Evolutionary conservation across 805 yeast species (phyloP), one percentile per base, ranked within the genome.

Genomic region (Candida endomychidarum): DNA sequence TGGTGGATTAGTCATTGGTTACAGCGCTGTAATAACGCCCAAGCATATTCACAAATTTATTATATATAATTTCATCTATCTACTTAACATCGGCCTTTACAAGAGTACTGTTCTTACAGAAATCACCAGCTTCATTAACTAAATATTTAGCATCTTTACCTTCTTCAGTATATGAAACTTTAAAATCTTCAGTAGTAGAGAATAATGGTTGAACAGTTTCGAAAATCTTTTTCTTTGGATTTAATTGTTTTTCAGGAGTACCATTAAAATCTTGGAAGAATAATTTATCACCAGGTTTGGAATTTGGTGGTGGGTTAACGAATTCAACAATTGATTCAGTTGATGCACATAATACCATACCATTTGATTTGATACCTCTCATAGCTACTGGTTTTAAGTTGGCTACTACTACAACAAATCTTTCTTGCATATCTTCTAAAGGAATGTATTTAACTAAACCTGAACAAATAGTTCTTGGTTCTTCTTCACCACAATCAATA

Each of bases 181-280:
- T 86, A 43, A 81, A 74, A 35, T 71, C 68, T 28, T 80, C 93
- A 50, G 73, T 80, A 21, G 98, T 91, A 42, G 91, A 72, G 75
- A 93, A 90, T 45, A 76, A 74, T 38, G 97, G 98, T 75, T 93
- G 99, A 49, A 86, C 73, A 38, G 90, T 77, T 76, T 93, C 99
- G 95, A 96, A 93, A 47, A 90, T 74, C 78, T 93, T 93, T 85
- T 93, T 93, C 83, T 93, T 93, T 55, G 99, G 98, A 72, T 91
- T 91, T 67, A 93, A 74, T 58, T 82, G 91, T 57, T 86, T 79
- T 67, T 89, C 95, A 50, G 99, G 98, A 40, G 78, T 81, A 51
- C 88, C 86, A 57, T 88, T 84, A 63, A 72, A 89, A 43, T 88
- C 95, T 69, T 89, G 96, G 57, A 93, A 93, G 78, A 87, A 91